Evolutionary conservation across 2,329 filamentous ascomycete species (phyloP).

Genomic region (Rutstroemia sydowiana): DNA sequence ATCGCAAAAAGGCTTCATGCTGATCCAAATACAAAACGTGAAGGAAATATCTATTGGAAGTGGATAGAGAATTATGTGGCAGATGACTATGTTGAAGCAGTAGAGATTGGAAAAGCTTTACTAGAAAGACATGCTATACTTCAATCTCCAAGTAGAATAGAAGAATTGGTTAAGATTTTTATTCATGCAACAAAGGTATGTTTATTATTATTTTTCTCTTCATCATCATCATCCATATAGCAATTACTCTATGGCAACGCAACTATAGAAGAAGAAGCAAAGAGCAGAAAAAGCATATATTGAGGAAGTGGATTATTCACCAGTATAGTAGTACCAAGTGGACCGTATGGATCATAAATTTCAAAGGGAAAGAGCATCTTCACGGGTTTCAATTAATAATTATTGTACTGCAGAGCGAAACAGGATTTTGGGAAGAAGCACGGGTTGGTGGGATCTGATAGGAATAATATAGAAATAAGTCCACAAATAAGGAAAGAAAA

Average conservation of each 20-base stretch:
- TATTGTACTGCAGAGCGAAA: constrained; percentile 51
- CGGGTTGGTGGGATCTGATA: too few relatives aligned
- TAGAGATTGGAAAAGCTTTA: constrained; percentile 60
- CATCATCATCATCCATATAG: background rate
- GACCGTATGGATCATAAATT: background rate
- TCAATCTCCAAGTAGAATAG: constrained; percentile 67
- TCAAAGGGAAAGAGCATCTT: background rate
- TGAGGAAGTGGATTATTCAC: too few relatives aligned
- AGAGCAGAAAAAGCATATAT: too few relatives aligned
- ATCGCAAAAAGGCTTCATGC: constrained; percentile 65
- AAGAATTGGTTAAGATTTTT: constrained; percentile 79
- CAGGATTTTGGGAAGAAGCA: constrained; percentile 71
- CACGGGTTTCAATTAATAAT: background rate
- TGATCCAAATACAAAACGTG: constrained; percentile 51
- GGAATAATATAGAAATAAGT: too few relatives aligned
- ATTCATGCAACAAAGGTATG: constrained; percentile 76
- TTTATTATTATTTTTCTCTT: constrained; percentile 3
- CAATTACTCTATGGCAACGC: too few relatives aligned
- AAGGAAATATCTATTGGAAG: constrained; percentile 72
- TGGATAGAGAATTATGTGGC: constrained; percentile 90
- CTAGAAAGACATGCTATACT: constrained; percentile 68
- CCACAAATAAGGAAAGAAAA: too few relatives aligned
- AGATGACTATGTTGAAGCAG: constrained; percentile 69
- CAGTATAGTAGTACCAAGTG: too few relatives aligned
- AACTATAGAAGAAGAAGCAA: too few relatives aligned